Percentiles rank a stretch among this genome's conserved stretches.
Evolutionary conservation across 2,329 filamentous ascomycete species (phyloP).

Genomic region (Arthrobotrys musiformis): DNA sequence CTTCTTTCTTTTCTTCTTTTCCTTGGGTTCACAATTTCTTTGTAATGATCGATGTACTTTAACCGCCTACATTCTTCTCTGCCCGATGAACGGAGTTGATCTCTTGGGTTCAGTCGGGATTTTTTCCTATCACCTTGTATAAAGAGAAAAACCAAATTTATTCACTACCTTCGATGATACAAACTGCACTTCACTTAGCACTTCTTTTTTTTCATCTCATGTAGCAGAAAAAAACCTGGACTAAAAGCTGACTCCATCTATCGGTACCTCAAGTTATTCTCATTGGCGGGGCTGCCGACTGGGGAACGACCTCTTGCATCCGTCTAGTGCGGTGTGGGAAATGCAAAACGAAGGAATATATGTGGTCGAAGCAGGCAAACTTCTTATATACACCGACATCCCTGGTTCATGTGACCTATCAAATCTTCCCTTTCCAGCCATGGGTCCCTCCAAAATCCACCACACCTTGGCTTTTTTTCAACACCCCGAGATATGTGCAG

Average conservation of each 20-base stretch:
- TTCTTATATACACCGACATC: conserved; percentile 37
- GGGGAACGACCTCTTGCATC: conserved; percentile 40
- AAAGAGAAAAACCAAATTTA: conserved; percentile 44
- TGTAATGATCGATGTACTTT: conserved; percentile 52
- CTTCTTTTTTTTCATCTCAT: conserved; percentile 23
- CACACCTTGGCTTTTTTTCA: neutral
- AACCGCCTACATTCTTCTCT: conserved; percentile 39
- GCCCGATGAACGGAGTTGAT: conserved; percentile 30
- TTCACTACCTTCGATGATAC: conserved; percentile 31
- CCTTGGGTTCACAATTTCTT: conserved; percentile 29
- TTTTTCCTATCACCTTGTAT: conserved; percentile 32
- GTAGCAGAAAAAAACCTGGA: conserved; percentile 2
- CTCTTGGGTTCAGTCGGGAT: conserved; percentile 15
- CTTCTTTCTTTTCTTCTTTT: conserved; percentile 2
- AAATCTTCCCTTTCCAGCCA: neutral
- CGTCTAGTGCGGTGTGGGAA: conserved; percentile 14
- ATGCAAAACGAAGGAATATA: conserved; percentile 25
- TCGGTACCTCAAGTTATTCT: conserved; percentile 10
- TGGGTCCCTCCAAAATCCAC: conserved; percentile 23
- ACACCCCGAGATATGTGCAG: conserved; percentile 22
- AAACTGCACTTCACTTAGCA: conserved; percentile 1
- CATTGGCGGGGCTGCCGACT: conserved; percentile 44
- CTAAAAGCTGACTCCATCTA: conserved; percentile 18
- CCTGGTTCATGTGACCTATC: conserved; percentile 49
- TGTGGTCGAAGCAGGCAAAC: conserved; percentile 12